These are phyloP conservation scores for Suhomyces guaymorum DNA, from an alignment of 1,139 yeast genomes.

Conservation along the genomic window DNA sequence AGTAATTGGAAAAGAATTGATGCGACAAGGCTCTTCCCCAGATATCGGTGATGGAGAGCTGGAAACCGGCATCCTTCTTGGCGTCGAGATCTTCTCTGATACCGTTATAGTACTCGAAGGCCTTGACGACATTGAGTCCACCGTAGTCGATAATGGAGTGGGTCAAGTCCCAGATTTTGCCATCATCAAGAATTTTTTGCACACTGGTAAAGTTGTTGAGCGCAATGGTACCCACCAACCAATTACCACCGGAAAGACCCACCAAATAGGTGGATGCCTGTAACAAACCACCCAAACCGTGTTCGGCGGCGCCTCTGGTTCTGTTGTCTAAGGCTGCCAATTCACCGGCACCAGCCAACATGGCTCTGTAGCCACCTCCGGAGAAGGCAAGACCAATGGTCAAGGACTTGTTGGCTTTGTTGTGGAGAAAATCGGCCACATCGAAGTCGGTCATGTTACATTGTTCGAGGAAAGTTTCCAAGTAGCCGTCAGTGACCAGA, in stretches of 20 bases:
- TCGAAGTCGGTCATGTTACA: slow-evolving; percentile 25
- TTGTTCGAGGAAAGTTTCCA: slow-evolving; percentile 21
- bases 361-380: slow-evolving; percentile 32
- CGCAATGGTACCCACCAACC: slow-evolving; percentile 82
- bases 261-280: slow-evolving; percentile 73
- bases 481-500: slow-evolving; percentile 22
- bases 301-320: slow-evolving; percentile 46
- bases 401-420: slow-evolving; percentile 22
- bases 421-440: slow-evolving; percentile 21
- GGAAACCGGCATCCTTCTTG: slow-evolving; percentile 76
- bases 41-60: slow-evolving; percentile 77
- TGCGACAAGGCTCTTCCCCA: slow-evolving; percentile 89
- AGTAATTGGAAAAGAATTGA: slow-evolving; percentile 64
- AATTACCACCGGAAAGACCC: slow-evolving; percentile 85
- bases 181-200: slow-evolving; percentile 52
- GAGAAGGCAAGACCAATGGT: slow-evolving; percentile 27
- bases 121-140: slow-evolving; percentile 63
- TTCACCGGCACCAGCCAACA: slow-evolving; percentile 30
- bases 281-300: slow-evolving; percentile 77
- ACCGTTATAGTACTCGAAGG: slow-evolving; percentile 55
- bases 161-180: slow-evolving; percentile 68
- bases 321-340: slow-evolving; percentile 28
- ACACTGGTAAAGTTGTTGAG: slow-evolving; percentile 80
- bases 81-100: slow-evolving; percentile 55
- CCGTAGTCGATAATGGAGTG: slow-evolving; percentile 66